phyloP scores from a whole-genome alignment of 306 rosid genomes.

The Quercus berberidifolia region DNA sequence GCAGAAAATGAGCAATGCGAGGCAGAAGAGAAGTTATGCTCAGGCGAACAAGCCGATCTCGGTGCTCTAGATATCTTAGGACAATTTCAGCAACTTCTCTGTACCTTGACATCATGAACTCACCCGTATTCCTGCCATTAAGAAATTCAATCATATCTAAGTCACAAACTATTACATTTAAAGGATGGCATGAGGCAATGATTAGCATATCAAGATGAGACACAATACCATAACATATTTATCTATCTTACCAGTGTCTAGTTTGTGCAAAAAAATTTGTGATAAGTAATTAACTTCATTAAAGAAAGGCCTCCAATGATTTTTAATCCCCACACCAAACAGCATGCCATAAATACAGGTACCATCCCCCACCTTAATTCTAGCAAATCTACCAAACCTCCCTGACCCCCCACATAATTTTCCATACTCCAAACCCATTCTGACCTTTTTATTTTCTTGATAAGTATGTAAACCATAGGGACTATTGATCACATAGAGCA shows the following conservation, averaged over 20 bases:
- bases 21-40: constrained; percentile 97
- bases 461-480: too few species aligned
- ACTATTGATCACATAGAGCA: too few species aligned
- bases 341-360: too few species aligned
- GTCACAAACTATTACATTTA: background rate
- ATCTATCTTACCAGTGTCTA: background rate
- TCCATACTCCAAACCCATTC: too few species aligned
- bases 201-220: background rate
- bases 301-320: too few species aligned
- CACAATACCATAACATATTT: background rate
- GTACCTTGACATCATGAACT: constrained; percentile 99
- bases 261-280: background rate
- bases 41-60: constrained; percentile 94
- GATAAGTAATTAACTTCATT: too few species aligned
- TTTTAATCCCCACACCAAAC: too few species aligned
- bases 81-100: constrained; percentile 99
- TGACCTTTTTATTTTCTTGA: too few species aligned
- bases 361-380: too few species aligned
- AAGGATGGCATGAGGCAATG: background rate
- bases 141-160: constrained; percentile 17
- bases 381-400: too few species aligned
- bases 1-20: constrained; percentile 95
- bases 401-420: too few species aligned
- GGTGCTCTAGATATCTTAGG: constrained; percentile 85
- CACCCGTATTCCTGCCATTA: constrained; percentile 89